Conservation (phyloP, 2,329 filamentous ascomycete species). For the Apiospora phragmitis region DNA sequence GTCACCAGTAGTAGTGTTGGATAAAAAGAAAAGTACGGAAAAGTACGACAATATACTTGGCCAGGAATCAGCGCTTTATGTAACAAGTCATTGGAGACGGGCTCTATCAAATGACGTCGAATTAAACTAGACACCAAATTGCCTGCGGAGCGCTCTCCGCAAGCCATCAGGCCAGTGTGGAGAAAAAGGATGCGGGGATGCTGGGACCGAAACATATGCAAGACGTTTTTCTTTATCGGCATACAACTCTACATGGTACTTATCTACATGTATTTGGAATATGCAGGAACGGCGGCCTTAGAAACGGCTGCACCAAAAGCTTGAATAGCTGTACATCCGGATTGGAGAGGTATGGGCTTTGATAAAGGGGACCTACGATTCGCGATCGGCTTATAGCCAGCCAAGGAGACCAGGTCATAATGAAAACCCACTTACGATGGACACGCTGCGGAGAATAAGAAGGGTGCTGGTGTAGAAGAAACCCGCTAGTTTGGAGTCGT, state of each 20-base stretch:
- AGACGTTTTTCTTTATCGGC: neutral
- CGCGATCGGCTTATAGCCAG: neutral
- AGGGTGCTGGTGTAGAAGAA: neutral
- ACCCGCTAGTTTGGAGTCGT: neutral
- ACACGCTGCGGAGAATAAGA: neutral
- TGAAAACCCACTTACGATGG: conserved; percentile 7
- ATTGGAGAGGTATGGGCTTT: neutral
- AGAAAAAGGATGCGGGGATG: neutral
- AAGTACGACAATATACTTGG: neutral
- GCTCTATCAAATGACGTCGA: neutral
- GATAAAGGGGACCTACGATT: neutral
- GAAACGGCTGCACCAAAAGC: neutral
- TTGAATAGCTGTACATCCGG: neutral
- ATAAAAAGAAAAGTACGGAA: neutral
- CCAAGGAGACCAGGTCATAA: neutral
- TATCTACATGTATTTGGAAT: neutral
- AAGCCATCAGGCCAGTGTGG: neutral
- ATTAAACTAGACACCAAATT: neutral
- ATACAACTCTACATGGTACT: conserved; percentile 1
- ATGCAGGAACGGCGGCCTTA: neutral
- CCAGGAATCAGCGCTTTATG: neutral
- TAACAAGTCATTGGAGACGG: neutral
- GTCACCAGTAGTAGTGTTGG: neutral
- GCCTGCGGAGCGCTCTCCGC: neutral
- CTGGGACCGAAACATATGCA: neutral